Conservation (phyloP, 345 rosid genomes). For the Moricandia moricandioides region DNA sequence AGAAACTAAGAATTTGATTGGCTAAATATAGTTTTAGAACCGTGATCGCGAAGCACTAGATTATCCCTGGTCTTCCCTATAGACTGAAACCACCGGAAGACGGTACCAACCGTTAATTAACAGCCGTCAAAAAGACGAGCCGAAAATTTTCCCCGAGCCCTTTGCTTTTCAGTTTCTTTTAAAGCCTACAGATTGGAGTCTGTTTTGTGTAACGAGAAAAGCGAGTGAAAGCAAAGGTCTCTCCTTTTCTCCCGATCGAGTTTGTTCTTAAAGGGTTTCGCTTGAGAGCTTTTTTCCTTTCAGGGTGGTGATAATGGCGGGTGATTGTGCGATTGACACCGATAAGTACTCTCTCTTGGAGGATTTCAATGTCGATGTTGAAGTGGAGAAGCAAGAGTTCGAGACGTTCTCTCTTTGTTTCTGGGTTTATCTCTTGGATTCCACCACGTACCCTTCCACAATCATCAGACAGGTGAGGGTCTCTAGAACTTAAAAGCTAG, state of each 20-base stretch:
- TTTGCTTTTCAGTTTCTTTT: constrained; percentile 13
- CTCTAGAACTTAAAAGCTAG: not conserved
- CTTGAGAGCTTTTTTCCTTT: not conserved
- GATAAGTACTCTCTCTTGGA: constrained; percentile 48
- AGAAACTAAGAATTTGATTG: not conserved
- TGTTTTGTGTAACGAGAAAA: constrained; percentile 19
- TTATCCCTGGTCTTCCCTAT: not conserved
- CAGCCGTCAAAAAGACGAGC: constrained; percentile 45
- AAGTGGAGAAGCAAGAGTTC: constrained; percentile 38
- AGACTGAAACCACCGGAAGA: constrained; percentile 37
- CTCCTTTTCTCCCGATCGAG: not conserved
- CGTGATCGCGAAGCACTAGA: constrained; percentile 23
- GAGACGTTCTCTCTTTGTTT: constrained; percentile 52
- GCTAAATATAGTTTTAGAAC: not conserved
- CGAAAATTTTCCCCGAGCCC: not conserved
- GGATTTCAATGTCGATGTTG: constrained; percentile 47
- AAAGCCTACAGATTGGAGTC: constrained; percentile 15
- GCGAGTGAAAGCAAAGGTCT: not conserved
- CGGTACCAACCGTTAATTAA: constrained; percentile 54
- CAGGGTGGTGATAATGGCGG: constrained; percentile 34
- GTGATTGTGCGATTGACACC: constrained; percentile 37
- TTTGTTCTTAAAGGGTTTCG: constrained; percentile 20
- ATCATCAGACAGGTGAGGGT: constrained; percentile 54
- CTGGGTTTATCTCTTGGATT: constrained; percentile 65
- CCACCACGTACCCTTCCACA: constrained; percentile 49